phyloP scores from a whole-genome alignment of 1,284 basidiomycete species.

The Stereum hirsutum region DNA sequence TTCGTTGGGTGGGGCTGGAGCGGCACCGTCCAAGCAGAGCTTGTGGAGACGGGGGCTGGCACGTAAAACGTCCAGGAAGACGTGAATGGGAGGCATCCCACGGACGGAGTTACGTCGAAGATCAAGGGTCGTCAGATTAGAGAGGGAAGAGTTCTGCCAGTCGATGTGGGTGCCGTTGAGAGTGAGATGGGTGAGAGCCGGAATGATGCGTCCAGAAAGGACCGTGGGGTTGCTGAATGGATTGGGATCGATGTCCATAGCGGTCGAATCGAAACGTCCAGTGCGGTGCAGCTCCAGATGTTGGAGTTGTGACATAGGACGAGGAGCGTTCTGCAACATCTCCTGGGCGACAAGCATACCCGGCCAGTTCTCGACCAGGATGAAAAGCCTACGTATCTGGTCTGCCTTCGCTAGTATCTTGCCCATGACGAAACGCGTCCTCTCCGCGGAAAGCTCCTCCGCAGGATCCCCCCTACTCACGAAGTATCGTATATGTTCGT shows the following conservation, averaged over 20 bases:
- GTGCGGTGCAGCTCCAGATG: conserved; percentile 54
- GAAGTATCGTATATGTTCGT: conserved; percentile 22
- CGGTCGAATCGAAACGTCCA: conserved; percentile 15
- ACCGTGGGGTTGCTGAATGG: too few relatives aligned
- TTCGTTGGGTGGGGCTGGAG: too few relatives aligned
- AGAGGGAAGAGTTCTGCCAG: conserved; percentile 27
- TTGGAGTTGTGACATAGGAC: conserved; percentile 36
- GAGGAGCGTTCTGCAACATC: conserved; percentile 28
- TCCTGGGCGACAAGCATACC: conserved; percentile 38
- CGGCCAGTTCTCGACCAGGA: conserved; percentile 43
- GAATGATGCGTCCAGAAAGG: neutral
- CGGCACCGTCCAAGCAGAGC: neutral
- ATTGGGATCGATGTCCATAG: neutral
- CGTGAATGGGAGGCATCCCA: neutral
- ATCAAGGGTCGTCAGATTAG: conserved; percentile 27
- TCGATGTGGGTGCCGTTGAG: neutral
- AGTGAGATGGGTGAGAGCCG: neutral
- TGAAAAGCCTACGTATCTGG: conserved; percentile 45
- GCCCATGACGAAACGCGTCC: conserved; percentile 37
- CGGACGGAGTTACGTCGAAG: neutral
- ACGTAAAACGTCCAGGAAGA: neutral
- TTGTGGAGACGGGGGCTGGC: neutral
- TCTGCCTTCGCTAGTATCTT: conserved; percentile 36
- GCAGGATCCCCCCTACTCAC: too few relatives aligned
- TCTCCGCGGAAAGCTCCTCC: conserved; percentile 28